These are phyloP conservation scores for Ascochyta lentis DNA, from an alignment of 2,329 filamentous ascomycete genomes.

Conservation along the genomic window DNA sequence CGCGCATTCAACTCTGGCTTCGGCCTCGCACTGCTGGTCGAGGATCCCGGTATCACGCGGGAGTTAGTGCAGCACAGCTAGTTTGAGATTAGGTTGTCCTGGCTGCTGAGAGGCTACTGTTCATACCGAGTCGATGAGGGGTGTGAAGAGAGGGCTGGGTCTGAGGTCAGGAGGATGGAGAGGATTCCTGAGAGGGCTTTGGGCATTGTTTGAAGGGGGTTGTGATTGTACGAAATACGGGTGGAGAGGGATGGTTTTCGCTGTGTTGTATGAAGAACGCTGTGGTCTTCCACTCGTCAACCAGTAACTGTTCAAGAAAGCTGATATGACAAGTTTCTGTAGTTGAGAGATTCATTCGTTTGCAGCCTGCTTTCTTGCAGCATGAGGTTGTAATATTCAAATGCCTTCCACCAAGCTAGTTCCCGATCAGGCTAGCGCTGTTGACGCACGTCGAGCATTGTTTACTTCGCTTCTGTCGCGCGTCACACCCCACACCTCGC, in stretches of 20 bases:
- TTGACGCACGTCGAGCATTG: constrained; percentile 12
- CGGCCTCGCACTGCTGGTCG: constrained; percentile 44
- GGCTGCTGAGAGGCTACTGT: constrained; percentile 40
- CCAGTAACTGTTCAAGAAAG: too few species aligned
- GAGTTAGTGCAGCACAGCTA: constrained; percentile 45
- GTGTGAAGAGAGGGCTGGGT: constrained; percentile 47
- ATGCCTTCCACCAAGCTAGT: background rate
- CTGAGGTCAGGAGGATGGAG: constrained; percentile 15
- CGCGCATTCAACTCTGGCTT: constrained; percentile 44
- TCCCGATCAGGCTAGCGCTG: background rate
- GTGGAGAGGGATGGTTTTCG: too few species aligned
- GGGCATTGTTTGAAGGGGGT: too few species aligned
- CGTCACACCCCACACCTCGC: constrained; percentile 21
- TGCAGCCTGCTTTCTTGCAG: constrained; percentile 5
- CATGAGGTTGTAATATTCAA: too few species aligned
- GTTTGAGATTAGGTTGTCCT: constrained; percentile 42
- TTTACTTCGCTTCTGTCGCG: constrained; percentile 20
- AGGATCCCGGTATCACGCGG: constrained; percentile 46
- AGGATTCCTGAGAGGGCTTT: too few species aligned
- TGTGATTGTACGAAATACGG: too few species aligned
- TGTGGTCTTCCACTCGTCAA: too few species aligned
- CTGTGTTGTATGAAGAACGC: too few species aligned
- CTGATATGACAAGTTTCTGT: too few species aligned
- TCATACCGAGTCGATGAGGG: constrained; percentile 45
- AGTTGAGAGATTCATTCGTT: too few species aligned